Evolutionary conservation across 2,329 filamentous ascomycete species (phyloP).

Genomic region (Aspergillus pseudonomiae): DNA sequence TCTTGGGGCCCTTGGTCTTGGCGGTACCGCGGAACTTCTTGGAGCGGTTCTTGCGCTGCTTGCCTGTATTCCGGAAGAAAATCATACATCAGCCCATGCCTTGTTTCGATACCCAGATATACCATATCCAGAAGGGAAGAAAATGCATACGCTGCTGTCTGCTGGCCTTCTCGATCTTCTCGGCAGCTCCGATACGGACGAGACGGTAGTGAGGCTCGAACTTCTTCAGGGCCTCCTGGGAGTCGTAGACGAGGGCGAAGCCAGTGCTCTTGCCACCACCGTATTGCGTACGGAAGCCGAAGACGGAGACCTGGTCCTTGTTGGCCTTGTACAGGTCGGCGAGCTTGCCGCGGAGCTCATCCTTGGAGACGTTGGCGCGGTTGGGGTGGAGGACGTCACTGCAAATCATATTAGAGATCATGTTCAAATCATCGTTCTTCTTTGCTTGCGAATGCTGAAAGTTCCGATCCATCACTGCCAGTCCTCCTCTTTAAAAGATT

Average conservation of each 20-base stretch:
- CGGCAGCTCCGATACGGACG: slow-evolving; percentile 86
- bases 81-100: slow-evolving; percentile 3
- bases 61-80: slow-evolving; percentile 66
- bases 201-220: slow-evolving; percentile 99
- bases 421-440: slow-evolving; percentile 4
- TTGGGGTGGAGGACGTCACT: slow-evolving; percentile 99
- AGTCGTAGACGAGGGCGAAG: slow-evolving; percentile 99
- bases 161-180: slow-evolving; percentile 95
- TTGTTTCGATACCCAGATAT: neutral
- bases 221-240: slow-evolving; percentile 97
- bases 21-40: slow-evolving; percentile 98
- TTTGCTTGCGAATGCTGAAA: neutral
- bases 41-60: slow-evolving; percentile 99
- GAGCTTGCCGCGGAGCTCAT: slow-evolving; percentile 95
- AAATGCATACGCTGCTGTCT: slow-evolving; percentile 94
- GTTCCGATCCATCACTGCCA: neutral
- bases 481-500: neutral
- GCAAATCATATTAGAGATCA: slow-evolving; percentile 28
- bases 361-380: slow-evolving; percentile 98
- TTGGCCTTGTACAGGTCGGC: slow-evolving; percentile 95
- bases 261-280: slow-evolving; percentile 99
- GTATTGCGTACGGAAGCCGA: slow-evolving; percentile 97
- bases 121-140: neutral
- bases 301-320: slow-evolving; percentile 97
- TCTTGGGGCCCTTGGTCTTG: slow-evolving; percentile 98